Evolutionary conservation across 2,329 filamentous ascomycete species (phyloP).

Genomic region (Aspergillus sp.): DNA sequence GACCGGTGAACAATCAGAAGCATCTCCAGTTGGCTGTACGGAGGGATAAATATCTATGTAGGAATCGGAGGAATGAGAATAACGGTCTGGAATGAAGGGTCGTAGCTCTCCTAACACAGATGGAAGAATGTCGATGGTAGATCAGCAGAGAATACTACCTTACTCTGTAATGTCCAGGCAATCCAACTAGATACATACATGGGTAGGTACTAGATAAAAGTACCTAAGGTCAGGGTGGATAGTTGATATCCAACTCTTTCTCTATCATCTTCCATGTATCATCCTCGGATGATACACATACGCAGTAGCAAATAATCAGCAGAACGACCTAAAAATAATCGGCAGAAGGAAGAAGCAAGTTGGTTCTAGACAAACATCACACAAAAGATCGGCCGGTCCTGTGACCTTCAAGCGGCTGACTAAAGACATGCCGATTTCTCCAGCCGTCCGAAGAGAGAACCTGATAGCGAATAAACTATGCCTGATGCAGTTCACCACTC

Average conservation of each 20-base stretch:
- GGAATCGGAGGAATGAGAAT: too few relatives aligned
- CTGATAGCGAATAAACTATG: not conserved
- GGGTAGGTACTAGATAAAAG: not conserved
- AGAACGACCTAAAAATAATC: slow-evolving; percentile 7
- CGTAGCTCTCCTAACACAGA: too few relatives aligned
- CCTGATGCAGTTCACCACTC: slow-evolving; percentile 13
- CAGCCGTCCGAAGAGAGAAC: not conserved
- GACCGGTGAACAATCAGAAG: not conserved
- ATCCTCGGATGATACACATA: not conserved
- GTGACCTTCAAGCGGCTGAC: slow-evolving; percentile 22
- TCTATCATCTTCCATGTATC: not conserved
- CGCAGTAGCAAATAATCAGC: not conserved
- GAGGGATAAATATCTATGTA: too few relatives aligned
- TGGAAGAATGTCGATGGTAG: too few relatives aligned
- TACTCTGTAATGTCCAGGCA: too few relatives aligned
- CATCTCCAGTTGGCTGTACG: too few relatives aligned
- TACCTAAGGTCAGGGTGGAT: not conserved
- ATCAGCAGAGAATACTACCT: too few relatives aligned
- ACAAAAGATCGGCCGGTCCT: slow-evolving; percentile 23
- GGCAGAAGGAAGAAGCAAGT: slow-evolving; percentile 2
- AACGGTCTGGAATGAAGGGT: too few relatives aligned
- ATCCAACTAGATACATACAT: too few relatives aligned
- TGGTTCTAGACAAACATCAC: slow-evolving; percentile 20
- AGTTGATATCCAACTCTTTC: not conserved
- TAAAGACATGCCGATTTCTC: slow-evolving; percentile 9